These are phyloP conservation scores for Neurospora sp. DNA, from an alignment of 495 filamentous ascomycete species.

Conservation along the genomic window DNA sequence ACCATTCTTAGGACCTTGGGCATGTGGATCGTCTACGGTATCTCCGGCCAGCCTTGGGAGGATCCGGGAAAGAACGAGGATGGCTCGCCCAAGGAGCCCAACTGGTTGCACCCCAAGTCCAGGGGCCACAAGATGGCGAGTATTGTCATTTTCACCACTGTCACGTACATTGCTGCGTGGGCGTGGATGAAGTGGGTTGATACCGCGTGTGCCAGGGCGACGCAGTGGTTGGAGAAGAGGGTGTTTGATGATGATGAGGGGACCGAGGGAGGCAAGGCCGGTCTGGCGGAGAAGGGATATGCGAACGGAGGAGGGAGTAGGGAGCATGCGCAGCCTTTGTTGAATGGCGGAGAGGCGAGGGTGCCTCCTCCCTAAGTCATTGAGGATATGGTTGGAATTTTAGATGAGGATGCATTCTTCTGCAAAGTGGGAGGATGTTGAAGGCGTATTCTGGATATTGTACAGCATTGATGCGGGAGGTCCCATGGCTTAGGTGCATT, in stretches of 20 bases:
- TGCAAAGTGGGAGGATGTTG: neutral
- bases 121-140: constrained; percentile 18
- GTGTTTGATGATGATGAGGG: constrained; percentile 44
- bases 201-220: constrained; percentile 48
- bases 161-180: constrained; percentile 46
- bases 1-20: constrained; percentile 50
- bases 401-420: neutral
- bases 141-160: constrained; percentile 27
- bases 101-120: constrained; percentile 30
- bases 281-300: constrained; percentile 22
- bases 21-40: constrained; percentile 55
- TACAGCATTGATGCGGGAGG: neutral
- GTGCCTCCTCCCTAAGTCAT: neutral
- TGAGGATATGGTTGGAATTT: neutral
- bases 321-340: neutral
- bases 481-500: neutral
- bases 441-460: neutral
- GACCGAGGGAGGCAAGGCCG: constrained; percentile 5
- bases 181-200: constrained; percentile 60
- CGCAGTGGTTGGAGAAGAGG: constrained; percentile 45
- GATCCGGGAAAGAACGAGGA: constrained; percentile 25
- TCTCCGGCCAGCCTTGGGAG: constrained; percentile 36
- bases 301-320: neutral
- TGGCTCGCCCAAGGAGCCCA: constrained; percentile 14
- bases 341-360: neutral